A percentile compares a stretch with the other conserved stretches of the same genome.
phyloP scores from a whole-genome alignment of 257 asterid genomes.

The Handroanthus guayacan region DNA sequence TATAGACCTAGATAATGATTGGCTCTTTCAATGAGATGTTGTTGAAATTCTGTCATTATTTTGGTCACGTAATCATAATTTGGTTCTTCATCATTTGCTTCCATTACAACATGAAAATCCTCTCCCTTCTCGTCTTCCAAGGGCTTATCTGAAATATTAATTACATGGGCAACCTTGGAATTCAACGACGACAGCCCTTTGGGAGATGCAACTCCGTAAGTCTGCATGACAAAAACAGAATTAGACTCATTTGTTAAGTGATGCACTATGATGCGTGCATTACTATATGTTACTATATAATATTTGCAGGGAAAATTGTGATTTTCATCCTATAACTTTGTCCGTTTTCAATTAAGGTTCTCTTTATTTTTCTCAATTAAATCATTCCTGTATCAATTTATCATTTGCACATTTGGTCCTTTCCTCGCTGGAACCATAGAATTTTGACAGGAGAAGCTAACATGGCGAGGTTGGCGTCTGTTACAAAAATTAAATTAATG shows the following conservation, averaged over 20 bases:
- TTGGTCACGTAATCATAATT: not conserved
- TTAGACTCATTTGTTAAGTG: too few species aligned
- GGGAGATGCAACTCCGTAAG: not conserved
- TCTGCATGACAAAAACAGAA: not conserved
- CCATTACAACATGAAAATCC: not conserved
- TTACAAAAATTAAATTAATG: too few species aligned
- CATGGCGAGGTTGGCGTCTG: too few species aligned
- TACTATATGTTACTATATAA: too few species aligned
- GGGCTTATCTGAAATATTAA: not conserved
- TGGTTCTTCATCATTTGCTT: conserved; percentile 1
- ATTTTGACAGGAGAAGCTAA: too few species aligned
- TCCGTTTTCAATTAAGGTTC: too few species aligned
- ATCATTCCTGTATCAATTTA: too few species aligned
- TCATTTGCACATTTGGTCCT: too few species aligned
- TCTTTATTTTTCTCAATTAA: too few species aligned
- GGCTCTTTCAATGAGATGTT: conserved; percentile 25
- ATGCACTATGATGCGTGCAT: not conserved
- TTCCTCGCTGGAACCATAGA: too few species aligned
- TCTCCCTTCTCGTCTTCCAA: not conserved
- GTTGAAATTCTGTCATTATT: conserved; percentile 19
- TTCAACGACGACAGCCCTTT: not conserved
- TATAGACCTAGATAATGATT: conserved; percentile 19
- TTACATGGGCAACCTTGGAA: not conserved
- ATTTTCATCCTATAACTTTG: too few species aligned
- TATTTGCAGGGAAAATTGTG: too few species aligned